Evolutionary conservation across 2,329 filamentous ascomycete genomes (phyloP).

Genomic region (Torrubiella hemipterigena): DNA sequence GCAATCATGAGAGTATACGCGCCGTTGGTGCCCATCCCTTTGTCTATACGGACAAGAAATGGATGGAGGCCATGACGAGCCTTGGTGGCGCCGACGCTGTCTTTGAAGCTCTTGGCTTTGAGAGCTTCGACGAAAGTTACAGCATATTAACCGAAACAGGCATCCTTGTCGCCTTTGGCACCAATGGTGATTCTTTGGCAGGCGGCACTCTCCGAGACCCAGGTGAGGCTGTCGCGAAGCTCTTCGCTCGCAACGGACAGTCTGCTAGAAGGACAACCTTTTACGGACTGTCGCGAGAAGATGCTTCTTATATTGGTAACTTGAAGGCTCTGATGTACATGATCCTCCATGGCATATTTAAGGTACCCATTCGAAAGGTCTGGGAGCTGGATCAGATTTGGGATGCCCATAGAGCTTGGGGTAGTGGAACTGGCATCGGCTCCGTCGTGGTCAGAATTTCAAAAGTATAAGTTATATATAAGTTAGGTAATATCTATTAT

Average conservation of each 20-base stretch:
- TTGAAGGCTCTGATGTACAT: slow-evolving; percentile 18
- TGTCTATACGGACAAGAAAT: slow-evolving; percentile 34
- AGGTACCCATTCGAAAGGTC: slow-evolving; percentile 23
- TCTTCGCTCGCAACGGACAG: slow-evolving; percentile 17
- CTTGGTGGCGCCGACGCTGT: slow-evolving; percentile 33
- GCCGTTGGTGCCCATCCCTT: slow-evolving; percentile 28
- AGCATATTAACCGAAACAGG: slow-evolving; percentile 23
- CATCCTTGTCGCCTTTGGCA: slow-evolving; percentile 25
- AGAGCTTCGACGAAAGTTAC: slow-evolving; percentile 37
- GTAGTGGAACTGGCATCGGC: neutral
- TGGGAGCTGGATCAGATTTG: slow-evolving; percentile 28
- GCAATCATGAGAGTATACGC: slow-evolving; percentile 29
- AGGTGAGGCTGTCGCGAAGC: slow-evolving; percentile 18
- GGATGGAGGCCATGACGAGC: slow-evolving; percentile 31
- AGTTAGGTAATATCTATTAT: too few relatives aligned
- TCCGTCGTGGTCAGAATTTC: neutral
- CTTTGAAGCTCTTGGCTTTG: slow-evolving; percentile 36
- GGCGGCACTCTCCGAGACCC: slow-evolving; percentile 19
- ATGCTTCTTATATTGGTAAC: slow-evolving; percentile 18
- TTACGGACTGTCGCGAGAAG: slow-evolving; percentile 22
- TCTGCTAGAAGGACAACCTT: slow-evolving; percentile 20
- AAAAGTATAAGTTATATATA: neutral
- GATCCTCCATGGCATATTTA: slow-evolving; percentile 17
- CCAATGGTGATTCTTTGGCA: slow-evolving; percentile 19
- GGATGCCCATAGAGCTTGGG: slow-evolving; percentile 16